Conservation (phyloP, 2,329 filamentous ascomycete species). For the Ophiostoma populinum region DNA sequence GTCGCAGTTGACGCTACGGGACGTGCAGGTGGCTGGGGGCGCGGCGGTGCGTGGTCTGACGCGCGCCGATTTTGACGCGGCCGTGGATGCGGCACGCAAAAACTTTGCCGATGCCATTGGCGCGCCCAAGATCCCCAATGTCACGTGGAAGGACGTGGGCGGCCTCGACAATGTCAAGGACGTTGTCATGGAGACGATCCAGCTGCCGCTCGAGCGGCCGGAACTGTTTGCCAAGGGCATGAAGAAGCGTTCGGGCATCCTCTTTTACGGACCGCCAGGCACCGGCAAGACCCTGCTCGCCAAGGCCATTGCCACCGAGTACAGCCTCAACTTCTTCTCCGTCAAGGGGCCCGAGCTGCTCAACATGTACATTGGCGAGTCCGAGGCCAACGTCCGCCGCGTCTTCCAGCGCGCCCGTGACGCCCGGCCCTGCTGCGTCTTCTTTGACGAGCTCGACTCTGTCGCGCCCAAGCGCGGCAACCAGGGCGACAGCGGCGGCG, state of each 20-base stretch:
- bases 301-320: constrained; percentile 86
- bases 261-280: constrained; percentile 82
- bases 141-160: constrained; percentile 91
- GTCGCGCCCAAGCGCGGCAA: constrained; percentile 94
- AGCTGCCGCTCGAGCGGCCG: constrained; percentile 75
- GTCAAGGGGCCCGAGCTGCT: constrained; percentile 83
- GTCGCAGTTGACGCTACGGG: constrained; percentile 44
- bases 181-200: constrained; percentile 92
- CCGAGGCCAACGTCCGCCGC: constrained; percentile 75
- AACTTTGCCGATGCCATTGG: constrained; percentile 97
- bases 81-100: constrained; percentile 87
- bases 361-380: constrained; percentile 95
- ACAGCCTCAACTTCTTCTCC: constrained; percentile 86
- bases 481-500: constrained; percentile 89
- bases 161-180: constrained; percentile 89
- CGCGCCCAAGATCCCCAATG: constrained; percentile 93
- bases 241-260: constrained; percentile 89
- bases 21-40: constrained; percentile 80
- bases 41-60: constrained; percentile 61
- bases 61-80: constrained; percentile 73
- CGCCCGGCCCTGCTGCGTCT: constrained; percentile 74
- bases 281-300: constrained; percentile 87
- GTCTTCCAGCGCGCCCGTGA: constrained; percentile 80
- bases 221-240: constrained; percentile 94
- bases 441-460: constrained; percentile 85